phyloP scores from a whole-genome alignment of 2,329 filamentous ascomycete species.

The Aspergillus quadrilineatus region DNA sequence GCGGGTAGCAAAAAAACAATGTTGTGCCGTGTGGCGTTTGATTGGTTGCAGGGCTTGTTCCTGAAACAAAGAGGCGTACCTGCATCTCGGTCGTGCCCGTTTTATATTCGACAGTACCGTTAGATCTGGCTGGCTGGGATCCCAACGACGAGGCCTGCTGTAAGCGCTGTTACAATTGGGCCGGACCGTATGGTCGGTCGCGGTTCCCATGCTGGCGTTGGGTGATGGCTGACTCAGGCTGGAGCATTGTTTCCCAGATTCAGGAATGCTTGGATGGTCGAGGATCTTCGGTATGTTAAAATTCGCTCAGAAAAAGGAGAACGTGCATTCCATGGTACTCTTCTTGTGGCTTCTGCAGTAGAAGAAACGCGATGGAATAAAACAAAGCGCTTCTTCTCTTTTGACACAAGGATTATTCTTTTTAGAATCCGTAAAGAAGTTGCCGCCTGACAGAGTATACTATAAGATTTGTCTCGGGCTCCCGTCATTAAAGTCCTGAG shows the following conservation, averaged over 20 bases:
- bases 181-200: too few relatives aligned
- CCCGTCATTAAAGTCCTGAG: neutral
- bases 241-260: neutral
- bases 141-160: neutral
- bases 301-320: slow-evolving; percentile 1
- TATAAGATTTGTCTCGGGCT: neutral
- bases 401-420: neutral
- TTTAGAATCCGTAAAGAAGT: neutral
- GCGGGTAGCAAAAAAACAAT: neutral
- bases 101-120: neutral
- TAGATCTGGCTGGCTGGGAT: neutral
- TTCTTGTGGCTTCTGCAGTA: neutral
- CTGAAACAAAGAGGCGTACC: slow-evolving; percentile 4
- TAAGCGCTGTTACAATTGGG: slow-evolving; percentile 2
- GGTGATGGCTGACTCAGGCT: neutral
- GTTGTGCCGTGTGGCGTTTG: neutral
- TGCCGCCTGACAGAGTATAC: neutral
- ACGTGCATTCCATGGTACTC: neutral
- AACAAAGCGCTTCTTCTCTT: neutral
- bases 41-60: neutral
- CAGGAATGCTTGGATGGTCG: neutral
- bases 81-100: neutral
- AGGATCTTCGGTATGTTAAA: slow-evolving; percentile 4
- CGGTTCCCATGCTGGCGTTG: neutral
- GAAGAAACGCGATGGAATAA: neutral